phyloP scores from a whole-genome alignment of 768 basidiomycete species.

The Hypholoma sublateritium region DNA sequence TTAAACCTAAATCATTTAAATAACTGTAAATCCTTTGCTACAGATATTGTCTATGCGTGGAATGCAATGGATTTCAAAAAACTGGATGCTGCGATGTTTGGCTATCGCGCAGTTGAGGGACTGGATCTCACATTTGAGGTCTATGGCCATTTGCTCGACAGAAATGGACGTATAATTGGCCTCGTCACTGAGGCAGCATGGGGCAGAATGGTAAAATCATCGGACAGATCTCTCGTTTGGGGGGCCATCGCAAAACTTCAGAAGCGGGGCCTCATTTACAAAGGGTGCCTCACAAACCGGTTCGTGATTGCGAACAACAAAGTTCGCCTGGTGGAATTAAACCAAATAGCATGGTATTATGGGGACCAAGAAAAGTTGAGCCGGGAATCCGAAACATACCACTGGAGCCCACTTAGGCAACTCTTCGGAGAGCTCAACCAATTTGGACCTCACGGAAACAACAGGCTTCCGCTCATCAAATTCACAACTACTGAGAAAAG shows the following conservation, averaged over 20 bases:
- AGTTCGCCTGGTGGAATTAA: slow-evolving; percentile 30
- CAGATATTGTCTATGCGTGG: slow-evolving; percentile 34
- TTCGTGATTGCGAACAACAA: slow-evolving; percentile 34
- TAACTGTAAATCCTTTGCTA: not conserved
- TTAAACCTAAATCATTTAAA: not conserved
- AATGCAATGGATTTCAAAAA: slow-evolving; percentile 21
- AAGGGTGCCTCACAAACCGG: slow-evolving; percentile 17
- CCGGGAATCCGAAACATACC: slow-evolving; percentile 21
- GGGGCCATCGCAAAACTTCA: slow-evolving; percentile 30
- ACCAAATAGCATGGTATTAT: slow-evolving; percentile 15
- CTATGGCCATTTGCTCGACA: slow-evolving; percentile 31
- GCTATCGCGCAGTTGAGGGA: slow-evolving; percentile 25
- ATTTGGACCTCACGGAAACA: slow-evolving; percentile 15
- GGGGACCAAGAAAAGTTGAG: slow-evolving; percentile 11
- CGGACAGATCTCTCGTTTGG: slow-evolving; percentile 30
- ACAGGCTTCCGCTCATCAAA: slow-evolving; percentile 8
- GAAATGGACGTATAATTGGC: slow-evolving; percentile 30
- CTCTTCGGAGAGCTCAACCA: slow-evolving; percentile 25
- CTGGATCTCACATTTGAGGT: slow-evolving; percentile 37
- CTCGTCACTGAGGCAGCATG: slow-evolving; percentile 32
- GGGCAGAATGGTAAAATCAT: slow-evolving; percentile 27
- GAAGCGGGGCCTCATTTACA: slow-evolving; percentile 25
- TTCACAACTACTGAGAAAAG: not conserved
- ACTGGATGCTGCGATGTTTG: slow-evolving; percentile 31
- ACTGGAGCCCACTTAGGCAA: slow-evolving; percentile 26